Percentiles rank a stretch among this genome's conserved stretches.
Evolutionary conservation across 1,139 yeast species (phyloP).

Genomic region (Diutina rugosa): DNA sequence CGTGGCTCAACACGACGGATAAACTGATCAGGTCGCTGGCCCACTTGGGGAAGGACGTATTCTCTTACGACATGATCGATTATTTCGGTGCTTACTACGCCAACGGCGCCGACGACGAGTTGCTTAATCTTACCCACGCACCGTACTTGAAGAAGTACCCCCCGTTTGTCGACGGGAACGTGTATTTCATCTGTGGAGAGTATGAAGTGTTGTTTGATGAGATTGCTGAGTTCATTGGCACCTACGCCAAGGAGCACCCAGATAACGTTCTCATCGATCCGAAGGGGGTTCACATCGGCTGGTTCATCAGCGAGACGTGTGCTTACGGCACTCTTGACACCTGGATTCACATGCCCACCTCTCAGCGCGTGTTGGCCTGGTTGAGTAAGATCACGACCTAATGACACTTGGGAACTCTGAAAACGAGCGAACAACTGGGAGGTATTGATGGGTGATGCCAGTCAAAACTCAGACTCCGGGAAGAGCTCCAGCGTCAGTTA

Average conservation of each 20-base stretch:
- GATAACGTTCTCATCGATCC: neutral
- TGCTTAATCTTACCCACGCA: neutral
- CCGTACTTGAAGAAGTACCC: neutral
- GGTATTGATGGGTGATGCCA: too few relatives aligned
- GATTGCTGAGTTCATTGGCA: neutral
- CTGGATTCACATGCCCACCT: neutral
- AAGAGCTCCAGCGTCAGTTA: too few relatives aligned
- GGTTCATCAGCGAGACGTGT: conserved; percentile 1
- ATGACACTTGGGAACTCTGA: too few relatives aligned
- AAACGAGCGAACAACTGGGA: too few relatives aligned
- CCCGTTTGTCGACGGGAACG: conserved; percentile 2
- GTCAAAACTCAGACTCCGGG: too few relatives aligned
- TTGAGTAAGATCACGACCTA: too few relatives aligned
- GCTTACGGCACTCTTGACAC: neutral
- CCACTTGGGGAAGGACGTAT: conserved; percentile 5
- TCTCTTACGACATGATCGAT: conserved; percentile 2
- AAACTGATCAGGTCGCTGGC: neutral
- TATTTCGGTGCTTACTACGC: conserved; percentile 3
- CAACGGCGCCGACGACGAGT: neutral
- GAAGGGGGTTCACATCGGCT: conserved; percentile 3
- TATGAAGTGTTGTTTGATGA: conserved; percentile 3
- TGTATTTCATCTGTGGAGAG: conserved; percentile 1
- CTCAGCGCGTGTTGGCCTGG: neutral
- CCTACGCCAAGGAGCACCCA: conserved; percentile 1
- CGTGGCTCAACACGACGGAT: neutral